Percentiles rank a stretch among this genome's conserved stretches.
Conservation (phyloP, 2,329 filamentous ascomycete species). For the Trichoderma atroviride region DNA sequence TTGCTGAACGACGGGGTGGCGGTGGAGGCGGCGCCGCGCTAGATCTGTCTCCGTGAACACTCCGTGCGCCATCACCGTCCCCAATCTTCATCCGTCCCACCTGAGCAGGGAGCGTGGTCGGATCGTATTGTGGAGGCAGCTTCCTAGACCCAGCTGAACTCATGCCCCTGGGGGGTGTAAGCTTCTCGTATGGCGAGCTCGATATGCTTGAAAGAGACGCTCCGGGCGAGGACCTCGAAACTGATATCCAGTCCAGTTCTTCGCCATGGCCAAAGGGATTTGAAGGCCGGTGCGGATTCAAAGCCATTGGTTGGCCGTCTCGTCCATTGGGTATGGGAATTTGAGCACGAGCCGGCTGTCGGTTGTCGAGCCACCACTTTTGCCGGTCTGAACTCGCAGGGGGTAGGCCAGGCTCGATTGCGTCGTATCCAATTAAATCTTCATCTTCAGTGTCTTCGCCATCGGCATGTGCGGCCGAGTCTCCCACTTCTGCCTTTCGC, state of each 20-base stretch:
- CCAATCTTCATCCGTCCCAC: conserved; percentile 47
- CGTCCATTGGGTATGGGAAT: conserved; percentile 63
- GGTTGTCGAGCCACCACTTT: conserved; percentile 72
- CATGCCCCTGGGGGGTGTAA: conserved; percentile 53
- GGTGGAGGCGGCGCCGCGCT: conserved; percentile 49
- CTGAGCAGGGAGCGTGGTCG: conserved; percentile 50
- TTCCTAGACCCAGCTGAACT: conserved; percentile 52
- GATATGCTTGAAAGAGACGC: conserved; percentile 60
- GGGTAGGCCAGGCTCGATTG: conserved; percentile 76
- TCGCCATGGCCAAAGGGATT: conserved; percentile 79
- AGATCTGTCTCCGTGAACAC: conserved; percentile 17
- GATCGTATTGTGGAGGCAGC: conserved; percentile 55
- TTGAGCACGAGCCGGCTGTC: conserved; percentile 73
- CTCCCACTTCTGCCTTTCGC: conserved; percentile 67
- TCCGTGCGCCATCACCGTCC: conserved; percentile 42
- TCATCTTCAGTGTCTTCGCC: conserved; percentile 70
- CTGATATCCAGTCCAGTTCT: conserved; percentile 82
- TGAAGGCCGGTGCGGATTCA: conserved; percentile 73
- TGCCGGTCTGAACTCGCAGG: conserved; percentile 68
- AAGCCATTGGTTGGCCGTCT: conserved; percentile 57
- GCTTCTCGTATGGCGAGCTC: conserved; percentile 61
- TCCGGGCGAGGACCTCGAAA: conserved; percentile 58
- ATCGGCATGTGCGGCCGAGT: conserved; percentile 58
- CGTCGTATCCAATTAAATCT: conserved; percentile 78
- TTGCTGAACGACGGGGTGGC: conserved; percentile 47